Conservation (phyloP, 2,329 filamentous ascomycete species). For the Lizonia empirigonia region DNA sequence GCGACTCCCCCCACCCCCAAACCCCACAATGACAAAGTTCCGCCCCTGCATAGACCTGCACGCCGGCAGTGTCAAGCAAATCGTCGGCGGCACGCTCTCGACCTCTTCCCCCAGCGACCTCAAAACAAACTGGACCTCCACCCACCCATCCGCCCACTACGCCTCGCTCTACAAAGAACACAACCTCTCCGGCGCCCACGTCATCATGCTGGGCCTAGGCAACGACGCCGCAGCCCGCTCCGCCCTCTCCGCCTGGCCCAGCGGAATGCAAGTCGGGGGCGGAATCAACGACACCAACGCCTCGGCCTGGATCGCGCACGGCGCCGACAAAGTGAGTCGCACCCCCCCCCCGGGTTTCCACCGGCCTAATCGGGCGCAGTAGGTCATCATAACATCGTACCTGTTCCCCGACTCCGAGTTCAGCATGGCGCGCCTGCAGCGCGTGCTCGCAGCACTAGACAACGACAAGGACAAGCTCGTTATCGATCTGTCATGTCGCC, state of each 20-base stretch:
- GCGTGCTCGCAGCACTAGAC: constrained; percentile 73
- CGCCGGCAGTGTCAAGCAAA: constrained; percentile 97
- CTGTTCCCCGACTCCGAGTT: constrained; percentile 87
- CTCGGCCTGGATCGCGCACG: constrained; percentile 80
- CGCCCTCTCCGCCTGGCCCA: constrained; percentile 78
- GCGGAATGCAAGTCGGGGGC: constrained; percentile 86
- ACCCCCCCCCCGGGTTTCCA: no score
- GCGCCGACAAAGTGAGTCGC: constrained; percentile 86
- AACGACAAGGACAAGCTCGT: constrained; percentile 82
- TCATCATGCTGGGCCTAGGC: constrained; percentile 93
- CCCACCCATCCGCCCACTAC: constrained; percentile 80
- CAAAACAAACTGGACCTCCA: constrained; percentile 91
- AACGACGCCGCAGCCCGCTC: constrained; percentile 81
- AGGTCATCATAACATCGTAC: constrained; percentile 97
- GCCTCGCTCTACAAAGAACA: constrained; percentile 80
- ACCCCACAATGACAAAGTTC: constrained; percentile 79
- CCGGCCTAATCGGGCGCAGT: constrained; percentile 44
- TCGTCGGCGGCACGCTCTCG: constrained; percentile 86
- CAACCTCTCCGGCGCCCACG: constrained; percentile 78
- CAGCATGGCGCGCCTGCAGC: constrained; percentile 74
- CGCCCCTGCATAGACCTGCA: constrained; percentile 97
- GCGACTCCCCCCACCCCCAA: neutral
- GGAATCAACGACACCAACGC: constrained; percentile 89
- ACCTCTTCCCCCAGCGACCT: constrained; percentile 53
- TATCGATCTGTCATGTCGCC: constrained; percentile 90